Conservation (phyloP, 2,329 filamentous ascomycete genomes). For the Arachnomyces sp. region DNA sequence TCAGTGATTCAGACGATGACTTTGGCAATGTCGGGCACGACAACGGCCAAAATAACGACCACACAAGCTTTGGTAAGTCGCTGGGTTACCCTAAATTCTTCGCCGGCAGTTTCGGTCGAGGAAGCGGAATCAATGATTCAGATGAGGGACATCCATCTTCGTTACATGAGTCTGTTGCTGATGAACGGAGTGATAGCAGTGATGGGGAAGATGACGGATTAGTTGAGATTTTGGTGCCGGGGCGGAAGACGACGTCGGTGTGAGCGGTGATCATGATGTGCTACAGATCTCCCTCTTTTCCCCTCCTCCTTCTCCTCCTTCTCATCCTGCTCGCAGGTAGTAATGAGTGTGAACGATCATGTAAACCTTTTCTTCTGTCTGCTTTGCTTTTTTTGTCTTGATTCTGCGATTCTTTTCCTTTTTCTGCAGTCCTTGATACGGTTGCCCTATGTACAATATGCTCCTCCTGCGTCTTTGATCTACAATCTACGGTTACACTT, state of each 20-base stretch:
- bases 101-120: slow-evolving; percentile 17
- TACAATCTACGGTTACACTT: no score
- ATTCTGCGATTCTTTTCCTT: no score
- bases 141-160: slow-evolving; percentile 20
- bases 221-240: slow-evolving; percentile 38
- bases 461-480: no score
- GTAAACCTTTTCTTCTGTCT: neutral
- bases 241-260: slow-evolving; percentile 25
- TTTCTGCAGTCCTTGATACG: no score
- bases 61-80: slow-evolving; percentile 52
- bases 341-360: neutral
- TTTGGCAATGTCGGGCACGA: no score
- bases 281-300: no score
- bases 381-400: neutral
- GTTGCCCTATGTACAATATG: no score
- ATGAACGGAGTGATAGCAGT: slow-evolving; percentile 37
- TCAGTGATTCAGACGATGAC: slow-evolving; percentile 44
- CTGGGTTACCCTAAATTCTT: slow-evolving; percentile 63
- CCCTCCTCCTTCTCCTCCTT: neutral
- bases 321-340: neutral
- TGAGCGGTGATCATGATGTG: no score
- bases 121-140: neutral
- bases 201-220: slow-evolving; percentile 36
- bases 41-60: slow-evolving; percentile 46
- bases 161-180: slow-evolving; percentile 6